Percentiles rank a stretch among this genome's conserved stretches.
phyloP scores from a whole-genome alignment of 2,329 filamentous ascomycete genomes.

The Metarhizium sp. region DNA sequence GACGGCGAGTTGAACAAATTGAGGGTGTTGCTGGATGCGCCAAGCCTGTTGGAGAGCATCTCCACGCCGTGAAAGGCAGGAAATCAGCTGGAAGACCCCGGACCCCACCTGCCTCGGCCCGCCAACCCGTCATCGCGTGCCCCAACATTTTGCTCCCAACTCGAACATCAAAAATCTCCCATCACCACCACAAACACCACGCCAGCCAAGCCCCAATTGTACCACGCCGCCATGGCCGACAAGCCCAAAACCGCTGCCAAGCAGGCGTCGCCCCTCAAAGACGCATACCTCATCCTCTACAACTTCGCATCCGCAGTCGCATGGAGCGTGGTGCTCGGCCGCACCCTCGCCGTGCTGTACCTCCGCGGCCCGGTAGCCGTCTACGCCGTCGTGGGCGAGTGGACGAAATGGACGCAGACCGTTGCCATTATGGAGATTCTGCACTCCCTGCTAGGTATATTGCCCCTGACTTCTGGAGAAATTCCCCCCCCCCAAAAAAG shows the following conservation, averaged over 20 bases:
- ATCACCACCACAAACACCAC: not conserved
- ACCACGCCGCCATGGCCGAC: conserved; percentile 2
- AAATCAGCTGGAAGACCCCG: too few relatives aligned
- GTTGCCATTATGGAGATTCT: conserved; percentile 73
- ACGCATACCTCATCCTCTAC: conserved; percentile 73
- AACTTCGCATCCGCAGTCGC: conserved; percentile 68
- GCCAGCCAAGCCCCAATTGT: not conserved
- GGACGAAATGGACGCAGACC: conserved; percentile 74
- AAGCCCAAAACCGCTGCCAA: not conserved
- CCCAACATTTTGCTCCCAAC: not conserved
- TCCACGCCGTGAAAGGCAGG: too few relatives aligned
- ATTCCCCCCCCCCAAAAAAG: not conserved
- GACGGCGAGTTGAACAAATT: conserved; percentile 43
- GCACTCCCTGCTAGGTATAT: conserved; percentile 66
- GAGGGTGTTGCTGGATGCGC: conserved; percentile 18
- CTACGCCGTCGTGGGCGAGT: conserved; percentile 53
- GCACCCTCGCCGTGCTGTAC: conserved; percentile 48
- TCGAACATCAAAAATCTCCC: not conserved
- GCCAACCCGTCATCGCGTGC: too few relatives aligned
- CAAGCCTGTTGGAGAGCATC: not conserved
- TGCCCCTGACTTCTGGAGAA: not conserved
- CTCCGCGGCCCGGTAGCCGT: conserved; percentile 48
- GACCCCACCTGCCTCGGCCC: too few relatives aligned
- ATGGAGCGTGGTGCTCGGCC: conserved; percentile 69
- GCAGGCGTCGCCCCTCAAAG: conserved; percentile 27